These are phyloP conservation scores for Stenocarpella maydis DNA, from an alignment of 2,329 filamentous ascomycete species.

Conservation along the genomic window DNA sequence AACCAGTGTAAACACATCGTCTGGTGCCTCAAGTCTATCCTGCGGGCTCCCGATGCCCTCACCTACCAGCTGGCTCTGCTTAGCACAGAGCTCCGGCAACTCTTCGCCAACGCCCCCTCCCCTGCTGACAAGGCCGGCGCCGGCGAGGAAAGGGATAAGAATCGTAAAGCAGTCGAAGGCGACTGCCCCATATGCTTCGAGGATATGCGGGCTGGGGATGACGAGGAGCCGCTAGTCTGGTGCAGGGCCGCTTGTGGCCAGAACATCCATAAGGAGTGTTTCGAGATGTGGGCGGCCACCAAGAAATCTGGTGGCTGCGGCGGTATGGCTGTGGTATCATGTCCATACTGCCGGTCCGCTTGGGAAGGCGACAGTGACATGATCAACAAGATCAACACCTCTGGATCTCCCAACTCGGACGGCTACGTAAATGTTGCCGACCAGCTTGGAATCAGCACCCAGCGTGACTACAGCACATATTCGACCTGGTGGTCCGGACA, in stretches of 20 bases:
- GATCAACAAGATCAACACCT: slow-evolving; percentile 54
- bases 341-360: slow-evolving; percentile 66
- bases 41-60: slow-evolving; percentile 63
- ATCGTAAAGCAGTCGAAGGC: slow-evolving; percentile 59
- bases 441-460: slow-evolving; percentile 64
- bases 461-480: slow-evolving; percentile 50
- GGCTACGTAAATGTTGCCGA: slow-evolving; percentile 70
- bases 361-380: slow-evolving; percentile 60
- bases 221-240: slow-evolving; percentile 54
- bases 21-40: slow-evolving; percentile 66
- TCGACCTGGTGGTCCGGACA: slow-evolving; percentile 27
- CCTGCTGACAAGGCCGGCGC: slow-evolving; percentile 47
- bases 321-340: slow-evolving; percentile 55
- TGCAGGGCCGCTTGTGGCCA: slow-evolving; percentile 61
- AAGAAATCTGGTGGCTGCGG: slow-evolving; percentile 47
- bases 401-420: slow-evolving; percentile 51
- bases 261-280: slow-evolving; percentile 63
- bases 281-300: slow-evolving; percentile 61
- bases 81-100: slow-evolving; percentile 63
- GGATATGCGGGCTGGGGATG: slow-evolving; percentile 48
- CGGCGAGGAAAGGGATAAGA: slow-evolving; percentile 43
- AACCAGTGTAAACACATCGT: slow-evolving; percentile 73
- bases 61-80: slow-evolving; percentile 71
- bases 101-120: slow-evolving; percentile 64
- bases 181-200: slow-evolving; percentile 67